These are phyloP conservation scores for Aspergillus sclerotiicarbonarius DNA, from an alignment of 495 filamentous ascomycete species.

Conservation along the genomic window DNA sequence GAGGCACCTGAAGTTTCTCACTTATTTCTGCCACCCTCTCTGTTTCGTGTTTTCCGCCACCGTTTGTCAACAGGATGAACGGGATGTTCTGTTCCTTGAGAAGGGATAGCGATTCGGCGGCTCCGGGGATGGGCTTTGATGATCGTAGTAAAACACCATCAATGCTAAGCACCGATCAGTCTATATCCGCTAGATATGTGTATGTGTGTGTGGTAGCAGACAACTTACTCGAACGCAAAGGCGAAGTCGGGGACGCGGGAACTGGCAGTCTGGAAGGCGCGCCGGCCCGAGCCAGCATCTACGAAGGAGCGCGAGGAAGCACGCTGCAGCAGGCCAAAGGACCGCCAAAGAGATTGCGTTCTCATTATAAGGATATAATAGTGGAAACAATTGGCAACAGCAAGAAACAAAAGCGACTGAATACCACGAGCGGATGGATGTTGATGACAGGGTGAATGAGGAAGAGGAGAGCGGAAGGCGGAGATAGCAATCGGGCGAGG, in stretches of 20 bases:
- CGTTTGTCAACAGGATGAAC: constrained; percentile 87
- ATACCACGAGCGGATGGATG: background rate
- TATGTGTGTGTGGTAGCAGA: constrained; percentile 2
- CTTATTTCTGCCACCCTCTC: constrained; percentile 70
- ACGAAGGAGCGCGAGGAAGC: constrained; percentile 20
- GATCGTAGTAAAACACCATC: constrained; percentile 94
- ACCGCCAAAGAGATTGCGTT: constrained; percentile 26
- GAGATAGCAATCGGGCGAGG: background rate
- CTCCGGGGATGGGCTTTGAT: constrained; percentile 75
- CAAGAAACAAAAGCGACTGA: background rate
- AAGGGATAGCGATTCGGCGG: constrained; percentile 66
- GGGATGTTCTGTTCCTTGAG: constrained; percentile 71
- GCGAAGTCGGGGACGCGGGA: constrained; percentile 60
- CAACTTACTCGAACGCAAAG: constrained; percentile 79
- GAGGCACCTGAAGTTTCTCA: constrained; percentile 54
- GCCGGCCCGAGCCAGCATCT: constrained; percentile 15
- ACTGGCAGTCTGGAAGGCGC: constrained; percentile 33
- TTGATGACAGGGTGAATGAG: background rate
- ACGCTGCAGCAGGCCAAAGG: constrained; percentile 32
- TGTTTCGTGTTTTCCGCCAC: constrained; percentile 75
- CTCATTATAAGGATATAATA: constrained; percentile 21
- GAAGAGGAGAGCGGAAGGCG: constrained; percentile 24
- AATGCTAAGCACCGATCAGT: constrained; percentile 55
- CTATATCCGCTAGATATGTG: background rate
- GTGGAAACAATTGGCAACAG: background rate